phyloP scores from a whole-genome alignment of 2,329 filamentous ascomycete genomes.

The Phyllosticta paracitricarpa region DNA sequence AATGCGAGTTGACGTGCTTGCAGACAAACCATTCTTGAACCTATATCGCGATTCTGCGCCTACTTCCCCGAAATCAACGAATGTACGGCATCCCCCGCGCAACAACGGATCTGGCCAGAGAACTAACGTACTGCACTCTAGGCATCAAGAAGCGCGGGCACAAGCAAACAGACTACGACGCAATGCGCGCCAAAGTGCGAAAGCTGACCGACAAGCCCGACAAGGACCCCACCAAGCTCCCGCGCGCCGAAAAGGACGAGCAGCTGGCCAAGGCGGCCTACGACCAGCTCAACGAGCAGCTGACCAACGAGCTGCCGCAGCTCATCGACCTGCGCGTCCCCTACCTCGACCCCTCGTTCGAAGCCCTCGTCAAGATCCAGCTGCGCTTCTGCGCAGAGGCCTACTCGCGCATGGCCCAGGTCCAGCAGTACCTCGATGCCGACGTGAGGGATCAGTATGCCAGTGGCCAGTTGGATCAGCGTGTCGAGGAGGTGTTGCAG shows the following conservation, averaged over 20 bases:
- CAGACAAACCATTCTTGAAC: constrained; percentile 85
- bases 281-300: constrained; percentile 93
- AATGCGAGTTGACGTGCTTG: constrained; percentile 11
- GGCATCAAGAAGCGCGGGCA: constrained; percentile 97
- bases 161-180: constrained; percentile 97
- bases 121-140: constrained; percentile 20
- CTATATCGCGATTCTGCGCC: constrained; percentile 89
- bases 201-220: constrained; percentile 96
- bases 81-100: constrained; percentile 45
- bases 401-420: constrained; percentile 95
- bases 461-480: constrained; percentile 77
- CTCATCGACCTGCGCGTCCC: constrained; percentile 94
- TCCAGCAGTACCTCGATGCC: constrained; percentile 94
- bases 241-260: constrained; percentile 89
- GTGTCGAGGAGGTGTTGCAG: constrained; percentile 91
- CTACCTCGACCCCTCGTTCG: constrained; percentile 93
- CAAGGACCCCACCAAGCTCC: constrained; percentile 94
- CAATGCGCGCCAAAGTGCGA: constrained; percentile 91
- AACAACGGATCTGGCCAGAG: neutral
- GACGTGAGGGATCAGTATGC: constrained; percentile 96
- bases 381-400: constrained; percentile 95
- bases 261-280: constrained; percentile 90
- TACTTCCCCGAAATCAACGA: constrained; percentile 99
- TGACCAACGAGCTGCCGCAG: constrained; percentile 85
- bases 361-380: constrained; percentile 98